phyloP scores from a whole-genome alignment of 2,329 filamentous ascomycete species.

The Microsporum audouinii region DNA sequence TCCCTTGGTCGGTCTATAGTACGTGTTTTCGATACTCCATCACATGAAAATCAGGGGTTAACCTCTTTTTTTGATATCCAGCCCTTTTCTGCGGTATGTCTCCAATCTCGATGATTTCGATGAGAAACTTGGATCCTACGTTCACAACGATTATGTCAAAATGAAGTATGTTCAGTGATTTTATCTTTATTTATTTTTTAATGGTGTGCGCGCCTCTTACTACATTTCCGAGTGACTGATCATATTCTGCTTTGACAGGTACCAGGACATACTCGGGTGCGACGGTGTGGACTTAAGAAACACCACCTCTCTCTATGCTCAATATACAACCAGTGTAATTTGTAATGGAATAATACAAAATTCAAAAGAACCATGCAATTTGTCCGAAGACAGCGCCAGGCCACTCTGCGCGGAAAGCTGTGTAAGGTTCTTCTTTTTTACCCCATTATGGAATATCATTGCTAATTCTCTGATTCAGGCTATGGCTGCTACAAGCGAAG shows the following conservation, averaged over 20 bases:
- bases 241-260: conserved; percentile 45
- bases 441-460: background rate
- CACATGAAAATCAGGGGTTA: background rate
- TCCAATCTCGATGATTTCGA: conserved; percentile 69
- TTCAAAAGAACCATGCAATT: conserved; percentile 57
- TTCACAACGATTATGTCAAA: conserved; percentile 62
- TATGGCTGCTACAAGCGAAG: conserved; percentile 77
- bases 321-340: conserved; percentile 82
- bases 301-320: conserved; percentile 72
- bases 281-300: conserved; percentile 63
- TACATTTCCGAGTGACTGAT: background rate
- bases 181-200: background rate
- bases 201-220: background rate
- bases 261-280: conserved; percentile 70
- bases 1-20: conserved; percentile 53
- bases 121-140: conserved; percentile 57
- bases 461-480: conserved; percentile 43
- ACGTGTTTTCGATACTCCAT: conserved; percentile 27
- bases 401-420: conserved; percentile 87
- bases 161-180: conserved; percentile 52
- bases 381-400: conserved; percentile 52
- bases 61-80: conserved; percentile 27
- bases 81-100: conserved; percentile 76
- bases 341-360: conserved; percentile 93
- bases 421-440: conserved; percentile 40